A percentile compares a stretch with the other conserved stretches of the same genome.
Evolutionary conservation across 2,329 filamentous ascomycete genomes (phyloP).

Genomic region (Amauroascus verrucosus): DNA sequence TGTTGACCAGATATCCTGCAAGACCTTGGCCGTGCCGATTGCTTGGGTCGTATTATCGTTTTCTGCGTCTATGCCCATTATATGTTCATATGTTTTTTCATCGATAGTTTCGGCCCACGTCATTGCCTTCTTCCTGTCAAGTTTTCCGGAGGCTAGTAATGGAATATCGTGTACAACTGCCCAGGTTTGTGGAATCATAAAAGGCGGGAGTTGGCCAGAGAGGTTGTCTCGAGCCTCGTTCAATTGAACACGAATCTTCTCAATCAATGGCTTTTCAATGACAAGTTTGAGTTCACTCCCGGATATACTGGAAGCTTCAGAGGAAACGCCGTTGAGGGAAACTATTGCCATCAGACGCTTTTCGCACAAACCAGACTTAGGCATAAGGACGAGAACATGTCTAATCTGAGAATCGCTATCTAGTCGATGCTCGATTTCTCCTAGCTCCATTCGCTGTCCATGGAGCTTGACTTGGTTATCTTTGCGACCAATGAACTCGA

Average conservation of each 20-base stretch:
- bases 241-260: slow-evolving; percentile 23
- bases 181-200: slow-evolving; percentile 16
- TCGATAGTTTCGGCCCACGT: slow-evolving; percentile 38
- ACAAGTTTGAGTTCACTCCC: slow-evolving; percentile 28
- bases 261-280: slow-evolving; percentile 19
- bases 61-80: slow-evolving; percentile 27
- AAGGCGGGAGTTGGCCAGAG: slow-evolving; percentile 25
- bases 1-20: slow-evolving; percentile 26
- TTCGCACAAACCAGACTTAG: slow-evolving; percentile 35
- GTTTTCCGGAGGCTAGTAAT: slow-evolving; percentile 14
- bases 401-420: slow-evolving; percentile 26
- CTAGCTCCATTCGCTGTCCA: slow-evolving; percentile 55
- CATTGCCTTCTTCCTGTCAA: slow-evolving; percentile 26
- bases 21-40: slow-evolving; percentile 15
- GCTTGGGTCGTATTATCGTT: slow-evolving; percentile 10
- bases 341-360: slow-evolving; percentile 39
- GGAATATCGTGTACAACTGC: slow-evolving; percentile 13
- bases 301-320: slow-evolving; percentile 19
- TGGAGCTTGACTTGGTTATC: slow-evolving; percentile 57
- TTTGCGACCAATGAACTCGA: slow-evolving; percentile 45
- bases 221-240: slow-evolving; percentile 30
- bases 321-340: slow-evolving; percentile 25
- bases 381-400: slow-evolving; percentile 36
- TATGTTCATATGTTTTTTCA: slow-evolving; percentile 31
- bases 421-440: slow-evolving; percentile 37